phyloP scores from a whole-genome alignment of 495 filamentous ascomycete species.

The Penicillium atrosanguineum region DNA sequence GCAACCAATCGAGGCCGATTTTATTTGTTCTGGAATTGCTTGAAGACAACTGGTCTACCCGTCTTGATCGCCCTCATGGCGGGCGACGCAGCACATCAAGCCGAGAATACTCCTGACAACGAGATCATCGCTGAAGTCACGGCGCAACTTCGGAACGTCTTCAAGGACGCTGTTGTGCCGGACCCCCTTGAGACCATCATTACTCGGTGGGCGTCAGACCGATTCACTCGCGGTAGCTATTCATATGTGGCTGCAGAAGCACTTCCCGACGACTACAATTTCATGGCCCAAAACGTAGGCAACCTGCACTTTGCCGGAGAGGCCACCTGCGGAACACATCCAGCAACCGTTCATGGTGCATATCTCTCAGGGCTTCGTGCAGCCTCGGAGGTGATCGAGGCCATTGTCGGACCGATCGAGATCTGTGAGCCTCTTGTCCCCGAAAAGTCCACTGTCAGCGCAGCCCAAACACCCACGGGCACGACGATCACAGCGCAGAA shows the following conservation, averaged over 20 bases:
- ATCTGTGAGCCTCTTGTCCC: constrained; percentile 74
- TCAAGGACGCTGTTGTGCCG: constrained; percentile 61
- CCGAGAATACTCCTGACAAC: constrained; percentile 70
- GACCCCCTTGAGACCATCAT: constrained; percentile 82
- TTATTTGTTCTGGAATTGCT: constrained; percentile 96
- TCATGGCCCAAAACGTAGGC: constrained; percentile 80
- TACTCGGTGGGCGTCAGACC: constrained; percentile 90
- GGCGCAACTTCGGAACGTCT: constrained; percentile 65
- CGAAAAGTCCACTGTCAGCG: constrained; percentile 47
- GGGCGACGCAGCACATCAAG: constrained; percentile 86
- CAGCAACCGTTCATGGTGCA: constrained; percentile 94
- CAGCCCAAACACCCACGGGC: constrained; percentile 15
- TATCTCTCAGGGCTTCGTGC: constrained; percentile 91
- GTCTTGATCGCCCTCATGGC: constrained; percentile 93
- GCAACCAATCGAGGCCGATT: constrained; percentile 70
- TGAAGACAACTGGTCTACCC: constrained; percentile 82
- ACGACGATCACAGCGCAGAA: constrained; percentile 10
- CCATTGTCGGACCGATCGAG: constrained; percentile 75
- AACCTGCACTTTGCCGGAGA: constrained; percentile 97
- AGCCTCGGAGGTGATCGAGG: constrained; percentile 77
- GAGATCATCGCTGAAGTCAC: constrained; percentile 78
- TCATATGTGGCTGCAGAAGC: constrained; percentile 84
- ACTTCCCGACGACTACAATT: constrained; percentile 84
- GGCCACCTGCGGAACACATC: constrained; percentile 91
- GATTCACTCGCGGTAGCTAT: constrained; percentile 87